These are phyloP conservation scores for Xylaria longipes DNA, from an alignment of 495 filamentous ascomycete genomes.

Conservation along the genomic window DNA sequence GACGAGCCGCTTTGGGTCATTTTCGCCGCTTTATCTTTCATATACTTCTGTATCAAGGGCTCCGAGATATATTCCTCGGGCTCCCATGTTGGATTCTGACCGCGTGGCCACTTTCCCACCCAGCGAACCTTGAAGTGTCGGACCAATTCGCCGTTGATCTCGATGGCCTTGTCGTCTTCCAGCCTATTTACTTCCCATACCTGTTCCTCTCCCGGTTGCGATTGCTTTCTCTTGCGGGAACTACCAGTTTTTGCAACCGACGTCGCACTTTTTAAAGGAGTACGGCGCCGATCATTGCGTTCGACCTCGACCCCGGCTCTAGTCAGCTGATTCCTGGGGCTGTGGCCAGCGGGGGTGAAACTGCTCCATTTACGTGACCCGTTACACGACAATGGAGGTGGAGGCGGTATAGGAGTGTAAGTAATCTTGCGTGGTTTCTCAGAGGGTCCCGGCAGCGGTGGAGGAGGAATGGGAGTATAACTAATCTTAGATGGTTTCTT, in stretches of 20 bases:
- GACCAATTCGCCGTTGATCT: conserved; percentile 33
- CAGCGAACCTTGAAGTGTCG: conserved; percentile 52
- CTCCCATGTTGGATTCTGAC: conserved; percentile 57
- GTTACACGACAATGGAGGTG: background rate
- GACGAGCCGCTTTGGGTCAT: conserved; percentile 19
- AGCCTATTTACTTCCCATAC: conserved; percentile 48
- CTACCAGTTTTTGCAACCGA: background rate
- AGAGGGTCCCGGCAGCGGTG: background rate
- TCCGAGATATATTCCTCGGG: conserved; percentile 49
- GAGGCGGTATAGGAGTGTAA: background rate
- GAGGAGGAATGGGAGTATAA: conserved; percentile 9
- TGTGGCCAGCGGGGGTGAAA: conserved; percentile 34
- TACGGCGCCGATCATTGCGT: background rate
- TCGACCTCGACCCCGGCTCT: background rate
- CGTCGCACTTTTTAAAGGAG: conserved; percentile 1
- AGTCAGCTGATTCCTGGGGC: conserved; percentile 25
- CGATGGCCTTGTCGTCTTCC: conserved; percentile 42
- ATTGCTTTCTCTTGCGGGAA: conserved; percentile 15
- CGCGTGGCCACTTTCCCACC: conserved; percentile 55
- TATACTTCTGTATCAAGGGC: conserved; percentile 40
- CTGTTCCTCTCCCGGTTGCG: conserved; percentile 10
- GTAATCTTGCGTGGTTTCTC: background rate
- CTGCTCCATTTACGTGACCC: background rate
- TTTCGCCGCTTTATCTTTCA: conserved; percentile 31
- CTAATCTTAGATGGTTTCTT: conserved; percentile 11